These are phyloP conservation scores for Talaromyces sp. DNA, from an alignment of 2,329 filamentous ascomycete species.

Conservation along the genomic window DNA sequence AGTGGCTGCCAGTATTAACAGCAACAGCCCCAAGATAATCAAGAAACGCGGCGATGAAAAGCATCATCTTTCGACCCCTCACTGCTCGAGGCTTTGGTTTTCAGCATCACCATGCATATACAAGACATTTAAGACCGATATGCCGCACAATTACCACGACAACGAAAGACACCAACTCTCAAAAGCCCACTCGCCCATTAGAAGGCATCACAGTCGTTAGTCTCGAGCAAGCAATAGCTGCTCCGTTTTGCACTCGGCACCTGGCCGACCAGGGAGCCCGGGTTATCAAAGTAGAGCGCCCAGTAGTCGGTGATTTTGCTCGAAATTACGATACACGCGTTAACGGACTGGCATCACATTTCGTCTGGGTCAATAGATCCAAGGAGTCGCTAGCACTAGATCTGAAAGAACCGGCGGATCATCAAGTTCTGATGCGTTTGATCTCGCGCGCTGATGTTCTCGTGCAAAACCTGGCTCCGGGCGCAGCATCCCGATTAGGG, in stretches of 20 bases:
- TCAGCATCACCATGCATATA: neutral
- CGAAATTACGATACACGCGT: conserved; percentile 47
- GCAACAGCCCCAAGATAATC: neutral
- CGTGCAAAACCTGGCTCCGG: conserved; percentile 50
- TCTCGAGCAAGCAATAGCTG: conserved; percentile 51
- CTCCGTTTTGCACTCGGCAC: conserved; percentile 50
- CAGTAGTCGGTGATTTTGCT: conserved; percentile 48
- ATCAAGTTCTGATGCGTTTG: conserved; percentile 39
- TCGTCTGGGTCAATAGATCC: conserved; percentile 51
- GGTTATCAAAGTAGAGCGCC: conserved; percentile 52
- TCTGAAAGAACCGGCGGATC: conserved; percentile 41
- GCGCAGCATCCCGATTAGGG: conserved; percentile 44
- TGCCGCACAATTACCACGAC: neutral
- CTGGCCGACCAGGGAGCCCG: conserved; percentile 50
- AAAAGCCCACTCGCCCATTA: conserved; percentile 22
- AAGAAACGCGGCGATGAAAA: neutral
- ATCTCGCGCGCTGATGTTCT: conserved; percentile 45
- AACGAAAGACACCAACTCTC: neutral
- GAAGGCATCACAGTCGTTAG: conserved; percentile 47
- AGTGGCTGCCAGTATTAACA: neutral
- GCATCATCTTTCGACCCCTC: neutral
- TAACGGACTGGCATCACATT: conserved; percentile 47
- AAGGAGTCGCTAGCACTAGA: conserved; percentile 50
- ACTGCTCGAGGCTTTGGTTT: neutral
- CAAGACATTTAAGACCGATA: neutral